Evolutionary conservation across 129 eudicot species (phyloP).

Genomic region (Apium graveolens): DNA sequence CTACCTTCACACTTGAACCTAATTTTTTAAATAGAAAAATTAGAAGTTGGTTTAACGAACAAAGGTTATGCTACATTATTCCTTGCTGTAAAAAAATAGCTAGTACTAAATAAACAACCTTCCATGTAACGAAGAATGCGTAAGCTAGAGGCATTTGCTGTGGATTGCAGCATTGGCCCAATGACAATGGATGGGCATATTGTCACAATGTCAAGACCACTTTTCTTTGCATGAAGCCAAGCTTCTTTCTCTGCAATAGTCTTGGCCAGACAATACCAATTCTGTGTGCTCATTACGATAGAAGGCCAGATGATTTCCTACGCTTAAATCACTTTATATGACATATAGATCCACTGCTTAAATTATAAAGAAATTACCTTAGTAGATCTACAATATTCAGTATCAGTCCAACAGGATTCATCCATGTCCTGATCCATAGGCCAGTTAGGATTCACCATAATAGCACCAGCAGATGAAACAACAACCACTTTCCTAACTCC

Average conservation of each 20-base stretch:
- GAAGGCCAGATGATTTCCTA: too few species aligned
- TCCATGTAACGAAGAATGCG: constrained; percentile 26
- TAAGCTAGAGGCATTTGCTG: constrained; percentile 29
- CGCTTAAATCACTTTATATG: neutral
- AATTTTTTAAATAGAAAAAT: neutral
- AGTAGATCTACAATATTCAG: constrained; percentile 22
- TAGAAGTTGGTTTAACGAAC: neutral
- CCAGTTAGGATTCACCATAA: constrained; percentile 25
- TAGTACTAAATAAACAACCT: constrained; percentile 12
- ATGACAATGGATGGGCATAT: constrained; percentile 35
- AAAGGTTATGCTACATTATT: neutral
- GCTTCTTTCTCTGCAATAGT: constrained; percentile 37
- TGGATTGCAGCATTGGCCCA: constrained; percentile 46
- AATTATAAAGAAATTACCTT: constrained; percentile 2
- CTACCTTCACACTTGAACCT: constrained; percentile 1
- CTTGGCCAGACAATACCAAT: constrained; percentile 36
- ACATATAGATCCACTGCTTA: neutral
- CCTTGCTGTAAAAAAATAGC: neutral
- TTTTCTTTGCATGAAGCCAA: constrained; percentile 18
- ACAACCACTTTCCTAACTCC: constrained; percentile 32
- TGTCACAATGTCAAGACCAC: constrained; percentile 26
- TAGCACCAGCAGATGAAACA: constrained; percentile 34
- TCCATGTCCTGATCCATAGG: constrained; percentile 30
- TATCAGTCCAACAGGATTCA: constrained; percentile 37
- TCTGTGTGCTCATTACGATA: constrained; percentile 17